These are phyloP conservation scores for Heliamphora exappendiculata DNA, from an alignment of 148 eudicot genomes.

Conservation along the genomic window DNA sequence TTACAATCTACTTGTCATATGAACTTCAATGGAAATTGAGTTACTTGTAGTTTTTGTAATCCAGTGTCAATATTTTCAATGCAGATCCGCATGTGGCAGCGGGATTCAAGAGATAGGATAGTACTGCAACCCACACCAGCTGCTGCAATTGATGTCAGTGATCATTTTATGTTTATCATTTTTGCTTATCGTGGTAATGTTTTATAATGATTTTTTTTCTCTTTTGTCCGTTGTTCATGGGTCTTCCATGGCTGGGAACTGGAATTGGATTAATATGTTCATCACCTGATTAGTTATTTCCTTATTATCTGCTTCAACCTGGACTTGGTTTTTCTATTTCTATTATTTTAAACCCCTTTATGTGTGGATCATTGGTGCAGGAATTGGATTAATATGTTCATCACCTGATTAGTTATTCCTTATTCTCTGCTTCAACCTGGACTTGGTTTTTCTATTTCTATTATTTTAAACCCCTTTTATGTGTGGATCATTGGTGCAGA, in stretches of 20 bases:
- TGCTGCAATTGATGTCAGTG: conserved; percentile 88
- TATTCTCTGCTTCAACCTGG: not conserved
- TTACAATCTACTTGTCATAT: not conserved
- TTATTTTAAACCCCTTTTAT: not conserved
- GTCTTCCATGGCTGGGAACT: not conserved
- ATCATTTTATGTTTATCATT: conserved; percentile 4
- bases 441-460: conserved; percentile 2
- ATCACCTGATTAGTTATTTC: not conserved
- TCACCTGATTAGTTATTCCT: not conserved
- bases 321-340: conserved; percentile 1
- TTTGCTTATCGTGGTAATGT: not conserved
- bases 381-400: not conserved
- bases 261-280: not conserved
- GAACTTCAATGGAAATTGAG: not conserved
- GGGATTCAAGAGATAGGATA: conserved; percentile 77
- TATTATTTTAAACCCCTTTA: not conserved
- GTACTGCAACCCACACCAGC: conserved; percentile 84
- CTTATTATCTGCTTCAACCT: not conserved
- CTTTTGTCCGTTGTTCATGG: not conserved
- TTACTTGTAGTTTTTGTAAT: not conserved
- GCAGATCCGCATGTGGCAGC: conserved; percentile 85
- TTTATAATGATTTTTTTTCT: not conserved
- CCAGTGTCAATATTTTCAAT: conserved; percentile 1
- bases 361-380: conserved; percentile 46
- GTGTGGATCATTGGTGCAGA: conserved; percentile 48